phyloP scores from a whole-genome alignment of 768 basidiomycete genomes.

The Termitomyces sp. region DNA sequence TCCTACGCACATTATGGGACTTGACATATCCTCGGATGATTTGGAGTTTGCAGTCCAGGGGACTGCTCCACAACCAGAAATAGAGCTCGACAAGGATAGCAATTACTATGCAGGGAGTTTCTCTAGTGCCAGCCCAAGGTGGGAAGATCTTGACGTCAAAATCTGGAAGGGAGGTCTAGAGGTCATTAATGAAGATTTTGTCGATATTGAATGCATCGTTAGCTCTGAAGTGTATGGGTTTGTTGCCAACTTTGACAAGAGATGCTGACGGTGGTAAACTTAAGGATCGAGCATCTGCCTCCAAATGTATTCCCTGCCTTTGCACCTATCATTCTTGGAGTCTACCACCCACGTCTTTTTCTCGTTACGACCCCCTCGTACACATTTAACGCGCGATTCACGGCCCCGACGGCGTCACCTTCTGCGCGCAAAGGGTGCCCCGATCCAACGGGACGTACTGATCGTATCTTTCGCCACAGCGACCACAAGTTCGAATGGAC shows the following conservation, averaged over 20 bases:
- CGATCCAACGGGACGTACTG: slow-evolving; percentile 74
- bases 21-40: slow-evolving; percentile 55
- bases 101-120: slow-evolving; percentile 19
- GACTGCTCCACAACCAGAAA: slow-evolving; percentile 35
- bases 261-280: slow-evolving; percentile 1
- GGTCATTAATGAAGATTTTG: slow-evolving; percentile 57
- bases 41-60: slow-evolving; percentile 48
- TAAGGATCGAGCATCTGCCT: slow-evolving; percentile 76
- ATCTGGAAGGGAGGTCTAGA: slow-evolving; percentile 77
- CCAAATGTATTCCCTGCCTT: slow-evolving; percentile 54
- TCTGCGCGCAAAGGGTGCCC: slow-evolving; percentile 45
- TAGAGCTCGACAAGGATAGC: slow-evolving; percentile 14
- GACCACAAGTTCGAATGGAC: slow-evolving; percentile 95
- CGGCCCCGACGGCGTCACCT: slow-evolving; percentile 40
- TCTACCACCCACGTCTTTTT: slow-evolving; percentile 68
- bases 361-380: slow-evolving; percentile 85
- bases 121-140: slow-evolving; percentile 37
- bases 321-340: slow-evolving; percentile 66
- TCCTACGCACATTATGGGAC: slow-evolving; percentile 49
- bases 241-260: not conserved
- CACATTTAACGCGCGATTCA: slow-evolving; percentile 75
- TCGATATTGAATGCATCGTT: slow-evolving; percentile 65
- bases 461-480: slow-evolving; percentile 68
- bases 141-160: slow-evolving; percentile 61
- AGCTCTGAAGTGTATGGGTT: slow-evolving; percentile 71